Percentiles rank a stretch among this genome's conserved stretches.
Conservation (phyloP, 169 alveolate genomes). For the Eimeria brunetti region DNA sequence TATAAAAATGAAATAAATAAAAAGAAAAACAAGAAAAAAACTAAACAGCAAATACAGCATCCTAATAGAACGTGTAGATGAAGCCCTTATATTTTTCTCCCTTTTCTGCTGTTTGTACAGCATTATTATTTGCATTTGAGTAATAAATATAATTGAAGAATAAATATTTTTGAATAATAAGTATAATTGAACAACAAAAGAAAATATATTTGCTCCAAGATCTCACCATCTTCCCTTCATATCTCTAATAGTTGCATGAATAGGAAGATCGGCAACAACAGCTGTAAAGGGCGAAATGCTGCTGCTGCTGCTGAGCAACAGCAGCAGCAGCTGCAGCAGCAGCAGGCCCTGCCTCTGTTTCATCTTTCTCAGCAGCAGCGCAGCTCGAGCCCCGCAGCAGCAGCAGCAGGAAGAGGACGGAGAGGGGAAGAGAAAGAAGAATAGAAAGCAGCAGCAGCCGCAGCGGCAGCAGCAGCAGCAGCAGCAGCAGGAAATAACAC, state of each 20-base stretch:
- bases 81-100: not conserved
- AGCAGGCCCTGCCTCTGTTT: not conserved
- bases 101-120: not conserved
- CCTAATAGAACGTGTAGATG: too few species aligned
- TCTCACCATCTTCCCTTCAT: conserved; percentile 82
- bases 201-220: not conserved
- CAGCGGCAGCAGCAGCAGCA: conserved; percentile 24
- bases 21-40: too few species aligned
- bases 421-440: not conserved
- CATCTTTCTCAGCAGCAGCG: not conserved
- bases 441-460: not conserved
- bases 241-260: conserved; percentile 83
- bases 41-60: too few species aligned
- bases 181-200: too few species aligned
- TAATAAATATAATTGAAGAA: not conserved
- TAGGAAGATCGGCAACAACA: conserved; percentile 82
- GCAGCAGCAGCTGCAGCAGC: conserved; percentile 6
- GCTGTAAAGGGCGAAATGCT: not conserved
- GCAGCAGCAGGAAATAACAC: not conserved
- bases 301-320: conserved; percentile 11
- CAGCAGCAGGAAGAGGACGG: not conserved
- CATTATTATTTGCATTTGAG: not conserved
- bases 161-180: too few species aligned
- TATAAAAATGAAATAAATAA: too few species aligned
- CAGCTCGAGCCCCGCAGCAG: not conserved